A percentile compares a stretch with the other conserved stretches of the same genome.
Conservation (phyloP, 768 basidiomycete species). For the Mycena sanguinolenta region DNA sequence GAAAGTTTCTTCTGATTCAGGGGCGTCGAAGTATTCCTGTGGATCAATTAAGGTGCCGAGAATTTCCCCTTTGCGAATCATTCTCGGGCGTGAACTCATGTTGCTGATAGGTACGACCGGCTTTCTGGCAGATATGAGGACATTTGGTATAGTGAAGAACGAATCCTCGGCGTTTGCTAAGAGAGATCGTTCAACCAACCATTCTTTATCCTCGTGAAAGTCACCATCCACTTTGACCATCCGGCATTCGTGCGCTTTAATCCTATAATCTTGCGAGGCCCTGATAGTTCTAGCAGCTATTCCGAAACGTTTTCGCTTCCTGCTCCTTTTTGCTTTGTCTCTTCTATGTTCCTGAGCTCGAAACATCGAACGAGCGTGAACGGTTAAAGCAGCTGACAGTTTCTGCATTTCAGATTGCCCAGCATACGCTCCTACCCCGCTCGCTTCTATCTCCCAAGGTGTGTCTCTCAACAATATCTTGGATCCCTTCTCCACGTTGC, state of each 20-base stretch:
- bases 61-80: conserved; percentile 3
- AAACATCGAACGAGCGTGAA: not conserved
- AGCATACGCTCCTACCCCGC: too few relatives aligned
- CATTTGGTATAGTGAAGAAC: too few relatives aligned
- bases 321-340: not conserved
- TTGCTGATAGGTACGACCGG: not conserved
- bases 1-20: not conserved
- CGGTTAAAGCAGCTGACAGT: not conserved
- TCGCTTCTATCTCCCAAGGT: not conserved
- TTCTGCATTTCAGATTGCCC: not conserved
- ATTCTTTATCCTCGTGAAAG: not conserved
- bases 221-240: not conserved
- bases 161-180: too few relatives aligned
- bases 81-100: not conserved
- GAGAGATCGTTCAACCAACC: not conserved
- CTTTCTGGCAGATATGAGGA: too few relatives aligned
- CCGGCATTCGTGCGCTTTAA: not conserved
- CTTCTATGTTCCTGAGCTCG: not conserved
- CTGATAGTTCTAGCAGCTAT: not conserved
- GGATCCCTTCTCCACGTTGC: too few relatives aligned
- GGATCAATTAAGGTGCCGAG: not conserved
- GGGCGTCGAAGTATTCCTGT: not conserved
- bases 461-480: too few relatives aligned
- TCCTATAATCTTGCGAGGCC: not conserved
- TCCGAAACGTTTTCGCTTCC: not conserved